Evolutionary conservation across 148 eudicot genomes (phyloP), one percentile per base, ranked within the genome.

Genomic region (Fagopyrum tataricum): DNA sequence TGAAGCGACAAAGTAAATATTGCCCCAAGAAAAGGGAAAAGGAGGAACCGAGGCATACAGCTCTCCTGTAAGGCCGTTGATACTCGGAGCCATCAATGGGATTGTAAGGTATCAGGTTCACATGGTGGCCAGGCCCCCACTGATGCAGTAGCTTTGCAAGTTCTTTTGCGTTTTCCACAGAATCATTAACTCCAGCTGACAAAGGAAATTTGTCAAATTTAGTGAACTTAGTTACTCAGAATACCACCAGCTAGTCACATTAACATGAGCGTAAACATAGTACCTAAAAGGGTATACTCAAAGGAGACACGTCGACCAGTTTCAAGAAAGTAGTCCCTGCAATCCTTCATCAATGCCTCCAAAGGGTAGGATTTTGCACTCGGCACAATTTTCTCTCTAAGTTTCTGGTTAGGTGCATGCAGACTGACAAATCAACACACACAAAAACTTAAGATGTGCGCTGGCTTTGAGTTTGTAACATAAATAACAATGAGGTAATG

Each of bases 361-460:
- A 96, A 73, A 71, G 97, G 99, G 70, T 96, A 96, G 21, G 95
- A 84, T 81, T 90, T 96, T 47, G 99, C 99, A 86, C 99, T 96
- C 49, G 99, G 99, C 77, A 96, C 99, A 67, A 96, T 88, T 52
- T 41, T 79, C 84, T 96, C 99, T 79, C 99, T 79, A 44, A 96
- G 92, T 79, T 85, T 87, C 91, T 96, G 99, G 80, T 92, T 96
- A 20, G 99, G 97, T 81, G 99, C 99, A 83, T 96, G 99, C 77
- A 96, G 83, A 85, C 99, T 96, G 90, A 85, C 53, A 69, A 73
- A 79, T 47, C 81, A 72, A 52, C 53, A 73, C n/a, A 42, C 37
- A 74, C 18, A 14, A 8, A 10, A 46, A 15, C 9, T 37, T 64
- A 42, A 13, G n/a, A 62, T 31, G 13, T 59, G 39, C 39, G 2